These are phyloP conservation scores for Eucalyptus microcorys DNA, from an alignment of 345 rosid genomes.

Conservation along the genomic window DNA sequence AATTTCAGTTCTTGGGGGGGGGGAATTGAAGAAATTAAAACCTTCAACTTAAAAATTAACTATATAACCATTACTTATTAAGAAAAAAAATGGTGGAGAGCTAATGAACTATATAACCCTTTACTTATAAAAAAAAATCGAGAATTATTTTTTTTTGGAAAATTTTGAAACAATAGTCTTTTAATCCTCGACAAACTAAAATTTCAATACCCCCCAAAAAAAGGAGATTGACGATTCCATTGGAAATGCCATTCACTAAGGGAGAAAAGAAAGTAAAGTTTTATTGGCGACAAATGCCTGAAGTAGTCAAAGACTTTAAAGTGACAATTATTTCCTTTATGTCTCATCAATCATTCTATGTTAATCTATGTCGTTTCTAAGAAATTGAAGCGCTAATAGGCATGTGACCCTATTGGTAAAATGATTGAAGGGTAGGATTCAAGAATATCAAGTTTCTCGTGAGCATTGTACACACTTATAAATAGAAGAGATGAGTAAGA, in stretches of 20 bases:
- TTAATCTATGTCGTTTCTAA: too few species aligned
- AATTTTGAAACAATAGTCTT: too few species aligned
- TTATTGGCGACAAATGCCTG: neutral
- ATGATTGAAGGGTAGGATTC: too few species aligned
- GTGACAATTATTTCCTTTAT: neutral
- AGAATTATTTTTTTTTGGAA: too few species aligned
- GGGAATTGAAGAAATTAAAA: neutral
- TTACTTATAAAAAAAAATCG: neutral
- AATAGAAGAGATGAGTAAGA: neutral
- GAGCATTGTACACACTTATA: too few species aligned
- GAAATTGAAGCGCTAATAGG: neutral
- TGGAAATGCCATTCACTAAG: neutral
- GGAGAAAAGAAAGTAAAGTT: too few species aligned
- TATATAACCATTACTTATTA: neutral
- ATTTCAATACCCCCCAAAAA: neutral
- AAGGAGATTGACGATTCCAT: neutral
- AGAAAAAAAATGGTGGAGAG: neutral
- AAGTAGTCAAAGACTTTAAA: neutral
- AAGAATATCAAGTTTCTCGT: too few species aligned
- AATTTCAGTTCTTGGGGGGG: accelerated
- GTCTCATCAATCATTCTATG: neutral
- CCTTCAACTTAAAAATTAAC: neutral
- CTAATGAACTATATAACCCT: neutral
- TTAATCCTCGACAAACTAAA: neutral
- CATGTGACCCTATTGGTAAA: too few species aligned